Evolutionary conservation across 106 monocot species (phyloP).

Genomic region (Dioscorea dumetorum): DNA sequence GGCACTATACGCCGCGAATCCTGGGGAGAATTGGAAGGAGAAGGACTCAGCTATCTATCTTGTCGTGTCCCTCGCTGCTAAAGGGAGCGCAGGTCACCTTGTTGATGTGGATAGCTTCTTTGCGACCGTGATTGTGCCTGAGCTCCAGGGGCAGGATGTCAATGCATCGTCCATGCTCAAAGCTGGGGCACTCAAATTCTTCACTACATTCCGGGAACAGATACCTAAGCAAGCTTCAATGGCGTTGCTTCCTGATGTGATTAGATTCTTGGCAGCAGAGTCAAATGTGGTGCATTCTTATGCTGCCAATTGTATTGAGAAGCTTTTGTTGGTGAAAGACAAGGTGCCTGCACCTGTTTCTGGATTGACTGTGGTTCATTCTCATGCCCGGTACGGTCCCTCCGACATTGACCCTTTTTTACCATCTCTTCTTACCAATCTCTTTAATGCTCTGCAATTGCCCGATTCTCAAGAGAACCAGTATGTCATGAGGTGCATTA

Average conservation of each 20-base stretch:
- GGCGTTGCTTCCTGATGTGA: slow-evolving; percentile 56
- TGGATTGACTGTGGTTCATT: slow-evolving; percentile 15
- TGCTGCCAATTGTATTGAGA: slow-evolving; percentile 94
- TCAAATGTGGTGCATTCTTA: slow-evolving; percentile 98
- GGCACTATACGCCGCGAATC: slow-evolving; percentile 47
- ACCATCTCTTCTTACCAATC: slow-evolving; percentile 42
- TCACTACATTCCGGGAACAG: slow-evolving; percentile 67
- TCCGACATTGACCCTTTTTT: slow-evolving; percentile 60
- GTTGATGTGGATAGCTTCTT: slow-evolving; percentile 86
- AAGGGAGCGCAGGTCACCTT: slow-evolving; percentile 38
- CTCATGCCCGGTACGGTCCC: slow-evolving; percentile 34
- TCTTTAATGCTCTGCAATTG: slow-evolving; percentile 64
- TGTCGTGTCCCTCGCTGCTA: slow-evolving; percentile 60
- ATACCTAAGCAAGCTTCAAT: slow-evolving; percentile 61
- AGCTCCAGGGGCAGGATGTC: slow-evolving; percentile 52
- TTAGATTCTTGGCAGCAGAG: slow-evolving; percentile 50
- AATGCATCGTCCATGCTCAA: slow-evolving; percentile 70
- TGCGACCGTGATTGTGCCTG: slow-evolving; percentile 65
- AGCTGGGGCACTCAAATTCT: slow-evolving; percentile 85
- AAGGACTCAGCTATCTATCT: slow-evolving; percentile 90
- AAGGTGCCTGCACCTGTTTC: slow-evolving; percentile 10
- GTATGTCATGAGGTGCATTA: slow-evolving; percentile 96
- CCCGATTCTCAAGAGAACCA: slow-evolving; percentile 94
- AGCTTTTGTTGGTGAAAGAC: slow-evolving; percentile 78
- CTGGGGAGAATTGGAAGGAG: slow-evolving; percentile 85